These are phyloP conservation scores for Pythium biforme DNA, from an alignment of 352 stramenopile genomes.

Conservation along the genomic window DNA sequence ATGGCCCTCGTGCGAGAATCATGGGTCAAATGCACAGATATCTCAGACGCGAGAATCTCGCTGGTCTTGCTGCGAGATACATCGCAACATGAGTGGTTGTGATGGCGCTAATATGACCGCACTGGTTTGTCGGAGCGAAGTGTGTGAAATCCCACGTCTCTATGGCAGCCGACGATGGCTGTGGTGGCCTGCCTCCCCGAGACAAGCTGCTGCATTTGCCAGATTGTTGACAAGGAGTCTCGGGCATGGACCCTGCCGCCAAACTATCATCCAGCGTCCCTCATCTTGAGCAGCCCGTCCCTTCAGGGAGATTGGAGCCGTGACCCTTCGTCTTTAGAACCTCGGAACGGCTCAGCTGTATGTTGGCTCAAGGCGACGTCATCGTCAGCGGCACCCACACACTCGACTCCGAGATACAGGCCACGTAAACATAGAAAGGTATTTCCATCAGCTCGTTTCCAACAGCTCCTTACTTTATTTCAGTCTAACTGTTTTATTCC, in stretches of 20 bases:
- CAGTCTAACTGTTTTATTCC: not conserved
- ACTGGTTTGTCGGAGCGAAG: not conserved
- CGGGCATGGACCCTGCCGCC: no score
- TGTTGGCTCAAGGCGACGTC: not conserved
- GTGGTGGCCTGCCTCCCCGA: no score
- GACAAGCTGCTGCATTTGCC: no score
- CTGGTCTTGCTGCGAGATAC: not conserved
- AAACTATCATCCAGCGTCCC: no score
- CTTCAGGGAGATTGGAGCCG: not conserved
- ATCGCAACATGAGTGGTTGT: not conserved
- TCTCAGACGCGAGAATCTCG: no score
- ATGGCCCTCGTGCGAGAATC: no score
- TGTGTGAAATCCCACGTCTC: not conserved
- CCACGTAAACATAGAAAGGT: constrained; percentile 2
- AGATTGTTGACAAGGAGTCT: no score
- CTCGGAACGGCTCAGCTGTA: no score
- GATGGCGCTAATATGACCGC: no score
- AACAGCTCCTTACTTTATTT: not conserved
- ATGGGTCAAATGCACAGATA: no score
- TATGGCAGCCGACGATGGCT: not conserved
- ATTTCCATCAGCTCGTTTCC: not conserved
- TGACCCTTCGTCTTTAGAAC: not conserved
- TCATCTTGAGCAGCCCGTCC: no score
- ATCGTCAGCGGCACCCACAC: not conserved
- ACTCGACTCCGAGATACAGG: not conserved